Base-by-base conservation (phyloP, 352 stramenopile genomes). In the Blastocystis sp. region DNA sequence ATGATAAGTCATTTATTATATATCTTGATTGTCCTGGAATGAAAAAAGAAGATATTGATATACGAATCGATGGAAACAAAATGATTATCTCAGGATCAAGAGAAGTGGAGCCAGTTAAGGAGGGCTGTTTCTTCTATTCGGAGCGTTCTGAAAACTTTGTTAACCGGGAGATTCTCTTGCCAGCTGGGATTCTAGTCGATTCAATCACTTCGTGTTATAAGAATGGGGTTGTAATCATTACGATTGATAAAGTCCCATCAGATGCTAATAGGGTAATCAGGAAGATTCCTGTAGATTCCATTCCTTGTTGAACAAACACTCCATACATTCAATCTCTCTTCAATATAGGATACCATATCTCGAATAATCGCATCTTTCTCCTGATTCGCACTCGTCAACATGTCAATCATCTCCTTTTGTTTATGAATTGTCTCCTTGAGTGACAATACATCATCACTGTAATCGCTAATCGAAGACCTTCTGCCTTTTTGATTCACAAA, bases 21-120 rank as follows among this genome's bases (percentile, higher is more conserved):
- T 75, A 75, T 46, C n/a, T 75, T 14, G 63, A 75, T 29, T 32
- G n/a, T 75, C 63, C 63, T 24, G 63, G 63, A 49, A 24, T 75
- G 21, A 43, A 54, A 6, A 75, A 75, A 32, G 29, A 49, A 14
- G 37, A 75, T 54, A 75, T 75, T 46, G 39, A 54, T 29, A 75
- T 75, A 56, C 21, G 16, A 46, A 49, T 75, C 7, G 29, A 75
- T 4, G 37, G 37, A 29, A 75, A 75, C 29, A 19, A 9, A 19
- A 75, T 75, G 63, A 16, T 49, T 49, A 42, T 75, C 27, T 37
- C 29, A n/a, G 63, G n/a, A 43, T 56, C 63, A 3, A 24, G 63
- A 19, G n/a, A 19, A 19, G 14, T 42, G 7, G 63, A 49, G 24
- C n/a, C 19, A 24, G 63, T 49, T n/a, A 54, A 24, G 16, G 21